Evolutionary conservation across 345 rosid genomes (phyloP).

Genomic region (Hypericum perforatum): DNA sequence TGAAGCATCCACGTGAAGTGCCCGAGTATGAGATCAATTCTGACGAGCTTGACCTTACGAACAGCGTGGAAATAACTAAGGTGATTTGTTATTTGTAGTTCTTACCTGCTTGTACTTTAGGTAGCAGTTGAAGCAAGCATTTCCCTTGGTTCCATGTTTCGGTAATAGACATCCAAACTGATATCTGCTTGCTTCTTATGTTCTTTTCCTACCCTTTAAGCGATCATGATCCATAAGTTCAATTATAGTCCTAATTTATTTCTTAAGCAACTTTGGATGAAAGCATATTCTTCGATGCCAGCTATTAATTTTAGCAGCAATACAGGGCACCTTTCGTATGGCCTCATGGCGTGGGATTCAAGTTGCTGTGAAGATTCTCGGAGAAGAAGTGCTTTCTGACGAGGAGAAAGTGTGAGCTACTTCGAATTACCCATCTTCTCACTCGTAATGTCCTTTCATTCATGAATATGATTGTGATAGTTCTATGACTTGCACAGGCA

Average conservation of each 20-base stretch:
- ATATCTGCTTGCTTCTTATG: too few relatives aligned
- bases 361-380: constrained; percentile 83
- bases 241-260: too few relatives aligned
- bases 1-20: constrained; percentile 70
- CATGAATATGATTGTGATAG: constrained; percentile 3
- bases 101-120: not conserved
- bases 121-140: not conserved
- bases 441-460: not conserved
- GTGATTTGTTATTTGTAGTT: constrained; percentile 19
- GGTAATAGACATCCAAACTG: not conserved
- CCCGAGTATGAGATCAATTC: constrained; percentile 86
- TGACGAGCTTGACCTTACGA: constrained; percentile 64
- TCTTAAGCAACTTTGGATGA: too few relatives aligned
- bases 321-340: constrained; percentile 70
- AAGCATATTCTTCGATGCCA: too few relatives aligned
- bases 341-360: constrained; percentile 93
- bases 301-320: too few relatives aligned
- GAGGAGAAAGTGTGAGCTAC: constrained; percentile 81
- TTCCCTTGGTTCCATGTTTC: not conserved
- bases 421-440: not conserved
- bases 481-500: constrained; percentile 36
- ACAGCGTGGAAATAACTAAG: constrained; percentile 68
- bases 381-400: constrained; percentile 57
- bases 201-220: too few relatives aligned
- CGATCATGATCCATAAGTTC: too few relatives aligned